Evolutionary conservation across 2,329 filamentous ascomycete species (phyloP).

Genomic region (Paracamarosporium sp.): DNA sequence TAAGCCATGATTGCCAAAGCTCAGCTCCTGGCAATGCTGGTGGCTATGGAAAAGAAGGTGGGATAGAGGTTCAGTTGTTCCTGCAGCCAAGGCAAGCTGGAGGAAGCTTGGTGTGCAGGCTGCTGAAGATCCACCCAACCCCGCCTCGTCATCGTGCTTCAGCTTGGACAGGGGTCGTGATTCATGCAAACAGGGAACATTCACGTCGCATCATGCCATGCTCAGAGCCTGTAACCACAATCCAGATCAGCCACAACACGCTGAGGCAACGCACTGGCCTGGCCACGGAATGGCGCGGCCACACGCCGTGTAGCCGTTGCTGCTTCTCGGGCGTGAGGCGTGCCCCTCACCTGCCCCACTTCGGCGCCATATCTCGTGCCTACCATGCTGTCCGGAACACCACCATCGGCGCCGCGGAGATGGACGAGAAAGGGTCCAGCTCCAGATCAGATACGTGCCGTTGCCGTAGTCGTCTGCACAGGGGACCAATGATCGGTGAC

Average conservation of each 20-base stretch:
- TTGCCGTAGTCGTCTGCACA: background rate
- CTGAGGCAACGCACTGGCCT: background rate
- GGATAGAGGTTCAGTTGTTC: background rate
- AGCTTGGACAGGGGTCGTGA: constrained; percentile 15
- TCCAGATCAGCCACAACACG: background rate
- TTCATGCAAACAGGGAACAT: constrained; percentile 16
- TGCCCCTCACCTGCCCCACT: constrained; percentile 17
- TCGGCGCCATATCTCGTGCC: background rate
- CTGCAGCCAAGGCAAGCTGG: constrained; percentile 10
- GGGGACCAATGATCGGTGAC: background rate
- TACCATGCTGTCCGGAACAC: background rate
- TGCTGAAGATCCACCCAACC: constrained; percentile 11
- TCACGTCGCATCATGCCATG: background rate
- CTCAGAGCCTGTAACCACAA: background rate
- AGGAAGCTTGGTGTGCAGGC: constrained; percentile 12
- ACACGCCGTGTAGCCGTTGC: background rate
- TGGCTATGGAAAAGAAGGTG: background rate
- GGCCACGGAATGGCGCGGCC: background rate
- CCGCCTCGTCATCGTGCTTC: constrained; percentile 26
- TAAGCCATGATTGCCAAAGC: constrained; percentile 35
- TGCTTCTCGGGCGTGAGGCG: background rate
- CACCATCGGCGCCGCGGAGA: constrained; percentile 7
- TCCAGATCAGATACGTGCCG: background rate
- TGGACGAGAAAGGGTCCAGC: background rate
- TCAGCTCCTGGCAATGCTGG: constrained; percentile 17